Base-by-base conservation (phyloP, 2,329 filamentous ascomycete species). In the Cercospora zeae-maydis region DNA sequence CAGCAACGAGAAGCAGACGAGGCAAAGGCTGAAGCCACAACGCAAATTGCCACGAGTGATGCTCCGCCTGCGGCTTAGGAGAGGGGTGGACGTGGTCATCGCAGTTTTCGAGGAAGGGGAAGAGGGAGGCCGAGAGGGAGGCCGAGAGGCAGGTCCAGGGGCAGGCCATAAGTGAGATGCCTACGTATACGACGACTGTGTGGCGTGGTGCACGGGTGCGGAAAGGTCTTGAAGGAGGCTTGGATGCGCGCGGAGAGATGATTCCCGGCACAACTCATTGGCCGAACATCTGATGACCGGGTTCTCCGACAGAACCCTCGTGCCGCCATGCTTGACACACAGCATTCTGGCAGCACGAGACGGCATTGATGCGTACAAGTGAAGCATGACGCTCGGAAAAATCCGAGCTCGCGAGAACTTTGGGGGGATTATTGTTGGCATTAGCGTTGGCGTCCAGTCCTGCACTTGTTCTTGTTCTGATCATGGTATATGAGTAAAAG, bases 1-100 rank as follows among this genome's bases (percentile, higher is more conserved):
- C 58, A 65, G 54, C 73, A 76, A 63, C 63, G 74, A 8, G 67
- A 67, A 21, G 61, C 67, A 2, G 70, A 74, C 31, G 69, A 75
- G 45, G 68, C 68, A 2, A 63, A 68, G 3, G 74, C 63, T 5
- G 75, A 76, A 62, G 71, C 71, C 6, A 63, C 70, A 9, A 70
- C 70, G 19, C 70, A 72, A 58, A 69, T 71, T 63, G 58, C 51
- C 11, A 67, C 67, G 24, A 68, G 63, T 13, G 65, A 63, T 34
- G 27, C 34, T 10, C 55, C 42, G 57, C 57, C 57, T 11, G 57
- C 57, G 6, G 57, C 57, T 24, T 59, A 45, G 39, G 39, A 45
- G 39, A 45, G 39, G 9, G 9, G 39, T 4, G 39, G 39, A 45
- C 19, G 39, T 6, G 39, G 39, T 14, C 19, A 45, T 11, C 39